These are phyloP conservation scores for Davidsoniella eucalypti DNA, from an alignment of 2,329 filamentous ascomycete genomes.

Conservation along the genomic window DNA sequence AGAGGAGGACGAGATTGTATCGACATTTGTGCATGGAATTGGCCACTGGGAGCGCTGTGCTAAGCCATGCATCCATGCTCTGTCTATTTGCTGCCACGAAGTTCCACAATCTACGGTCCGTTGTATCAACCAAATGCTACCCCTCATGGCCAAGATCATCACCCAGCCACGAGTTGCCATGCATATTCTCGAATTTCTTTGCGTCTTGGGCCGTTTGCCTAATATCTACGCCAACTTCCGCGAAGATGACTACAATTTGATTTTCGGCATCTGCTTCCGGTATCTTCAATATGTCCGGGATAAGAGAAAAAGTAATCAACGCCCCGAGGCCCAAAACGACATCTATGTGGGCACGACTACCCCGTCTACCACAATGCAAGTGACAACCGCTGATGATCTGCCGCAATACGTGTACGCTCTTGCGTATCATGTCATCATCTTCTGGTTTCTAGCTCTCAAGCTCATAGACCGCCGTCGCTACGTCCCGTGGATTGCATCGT, in stretches of 20 bases:
- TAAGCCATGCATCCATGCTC: slow-evolving; percentile 82
- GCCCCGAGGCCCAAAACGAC: slow-evolving; percentile 10
- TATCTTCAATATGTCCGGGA: slow-evolving; percentile 83
- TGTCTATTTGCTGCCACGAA: slow-evolving; percentile 91
- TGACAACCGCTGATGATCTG: slow-evolving; percentile 34
- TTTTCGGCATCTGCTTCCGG: slow-evolving; percentile 88
- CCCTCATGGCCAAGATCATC: slow-evolving; percentile 91
- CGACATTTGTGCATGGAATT: slow-evolving; percentile 72
- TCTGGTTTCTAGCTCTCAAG: slow-evolving; percentile 89
- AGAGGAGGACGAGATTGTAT: slow-evolving; percentile 80
- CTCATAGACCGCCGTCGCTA: slow-evolving; percentile 68
- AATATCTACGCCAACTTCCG: slow-evolving; percentile 77
- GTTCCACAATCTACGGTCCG: slow-evolving; percentile 77
- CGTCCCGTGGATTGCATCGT: slow-evolving; percentile 79
- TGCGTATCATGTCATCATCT: slow-evolving; percentile 88
- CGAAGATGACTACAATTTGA: slow-evolving; percentile 80
- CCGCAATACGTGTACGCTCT: slow-evolving; percentile 88
- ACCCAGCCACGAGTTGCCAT: slow-evolving; percentile 83
- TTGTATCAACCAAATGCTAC: slow-evolving; percentile 67
- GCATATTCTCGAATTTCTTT: slow-evolving; percentile 92
- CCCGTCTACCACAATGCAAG: background rate
- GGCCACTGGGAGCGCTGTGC: slow-evolving; percentile 72
- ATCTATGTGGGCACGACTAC: slow-evolving; percentile 13
- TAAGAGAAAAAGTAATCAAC: slow-evolving; percentile 32
- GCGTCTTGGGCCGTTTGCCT: slow-evolving; percentile 68